These are phyloP conservation scores for Thermothelomyces thermophilus DNA, from an alignment of 2,329 filamentous ascomycete species.

Conservation along the genomic window DNA sequence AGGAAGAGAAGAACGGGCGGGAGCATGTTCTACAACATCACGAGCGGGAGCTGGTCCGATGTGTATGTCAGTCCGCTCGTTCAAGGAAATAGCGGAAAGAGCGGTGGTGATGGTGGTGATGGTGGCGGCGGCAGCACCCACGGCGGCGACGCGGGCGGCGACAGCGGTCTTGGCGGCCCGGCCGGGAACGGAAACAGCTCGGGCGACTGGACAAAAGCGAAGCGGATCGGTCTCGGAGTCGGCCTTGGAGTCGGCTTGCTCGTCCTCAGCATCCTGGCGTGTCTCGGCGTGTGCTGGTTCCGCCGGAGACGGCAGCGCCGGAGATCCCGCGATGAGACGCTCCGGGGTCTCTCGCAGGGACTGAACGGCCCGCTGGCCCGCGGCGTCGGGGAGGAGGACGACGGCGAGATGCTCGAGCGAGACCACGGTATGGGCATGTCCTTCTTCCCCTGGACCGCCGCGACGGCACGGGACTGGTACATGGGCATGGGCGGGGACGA, in stretches of 20 bases:
- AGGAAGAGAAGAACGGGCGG: slow-evolving; percentile 31
- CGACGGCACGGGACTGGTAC: slow-evolving; percentile 36
- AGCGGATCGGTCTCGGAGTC: slow-evolving; percentile 54
- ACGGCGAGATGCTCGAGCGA: slow-evolving; percentile 43
- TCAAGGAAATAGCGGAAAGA: background rate
- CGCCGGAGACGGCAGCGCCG: slow-evolving; percentile 36
- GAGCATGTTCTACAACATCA: slow-evolving; percentile 50
- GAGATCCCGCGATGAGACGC: slow-evolving; percentile 37
- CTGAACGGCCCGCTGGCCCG: slow-evolving; percentile 28
- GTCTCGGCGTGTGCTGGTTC: slow-evolving; percentile 36
- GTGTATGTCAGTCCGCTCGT: slow-evolving; percentile 42
- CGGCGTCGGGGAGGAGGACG: slow-evolving; percentile 28
- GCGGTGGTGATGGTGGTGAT: background rate
- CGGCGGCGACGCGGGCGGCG: background rate
- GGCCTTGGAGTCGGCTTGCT: slow-evolving; percentile 59
- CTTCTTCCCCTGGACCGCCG: slow-evolving; percentile 28
- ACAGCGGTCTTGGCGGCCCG: background rate
- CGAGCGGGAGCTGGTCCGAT: slow-evolving; percentile 46
- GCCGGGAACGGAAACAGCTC: slow-evolving; percentile 1
- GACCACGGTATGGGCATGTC: slow-evolving; percentile 27
- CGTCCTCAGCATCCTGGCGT: slow-evolving; percentile 38
- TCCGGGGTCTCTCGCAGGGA: slow-evolving; percentile 45
- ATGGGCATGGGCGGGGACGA: slow-evolving; percentile 39
- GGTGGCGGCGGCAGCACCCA: slow-evolving; percentile 1
- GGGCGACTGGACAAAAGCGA: slow-evolving; percentile 22